These are phyloP conservation scores for Aspergillus sp. DNA, from an alignment of 2,329 filamentous ascomycete species.

Conservation along the genomic window DNA sequence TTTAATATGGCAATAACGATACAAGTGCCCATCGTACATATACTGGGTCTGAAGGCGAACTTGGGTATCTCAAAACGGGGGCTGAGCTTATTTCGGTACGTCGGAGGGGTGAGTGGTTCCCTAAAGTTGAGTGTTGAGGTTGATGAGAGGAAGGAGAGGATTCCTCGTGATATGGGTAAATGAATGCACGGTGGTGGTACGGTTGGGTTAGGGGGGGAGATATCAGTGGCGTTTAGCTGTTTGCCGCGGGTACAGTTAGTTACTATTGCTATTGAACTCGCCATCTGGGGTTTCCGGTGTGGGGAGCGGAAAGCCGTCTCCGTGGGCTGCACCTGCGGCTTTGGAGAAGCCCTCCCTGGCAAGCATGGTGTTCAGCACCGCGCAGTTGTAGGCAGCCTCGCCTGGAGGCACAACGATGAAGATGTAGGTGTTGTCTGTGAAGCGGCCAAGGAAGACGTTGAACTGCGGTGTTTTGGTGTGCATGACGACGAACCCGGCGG, in stretches of 20 bases:
- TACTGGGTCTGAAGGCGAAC: neutral
- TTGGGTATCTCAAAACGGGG: constrained; percentile 7
- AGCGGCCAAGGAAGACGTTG: constrained; percentile 90
- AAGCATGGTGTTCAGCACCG: constrained; percentile 85
- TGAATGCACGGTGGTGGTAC: neutral
- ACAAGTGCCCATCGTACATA: neutral
- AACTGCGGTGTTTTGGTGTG: constrained; percentile 62
- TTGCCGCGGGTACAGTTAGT: neutral
- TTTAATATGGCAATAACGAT: neutral
- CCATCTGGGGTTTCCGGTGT: constrained; percentile 30
- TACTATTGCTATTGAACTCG: constrained; percentile 6
- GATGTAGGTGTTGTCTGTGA: constrained; percentile 97
- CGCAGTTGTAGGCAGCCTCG: constrained; percentile 86
- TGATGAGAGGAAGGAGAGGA: neutral
- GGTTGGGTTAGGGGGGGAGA: neutral
- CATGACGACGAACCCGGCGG: constrained; percentile 47
- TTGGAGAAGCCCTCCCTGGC: constrained; percentile 78
- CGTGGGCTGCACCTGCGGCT: constrained; percentile 50
- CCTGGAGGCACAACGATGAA: constrained; percentile 88
- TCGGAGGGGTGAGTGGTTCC: neutral
- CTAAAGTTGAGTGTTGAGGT: neutral
- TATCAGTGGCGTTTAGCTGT: neutral
- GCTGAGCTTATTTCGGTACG: neutral
- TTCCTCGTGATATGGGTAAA: neutral
- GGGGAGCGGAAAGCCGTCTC: constrained; percentile 43